Evolutionary conservation across 345 rosid genomes (phyloP).

Genomic region (Hibiscus trionum): DNA sequence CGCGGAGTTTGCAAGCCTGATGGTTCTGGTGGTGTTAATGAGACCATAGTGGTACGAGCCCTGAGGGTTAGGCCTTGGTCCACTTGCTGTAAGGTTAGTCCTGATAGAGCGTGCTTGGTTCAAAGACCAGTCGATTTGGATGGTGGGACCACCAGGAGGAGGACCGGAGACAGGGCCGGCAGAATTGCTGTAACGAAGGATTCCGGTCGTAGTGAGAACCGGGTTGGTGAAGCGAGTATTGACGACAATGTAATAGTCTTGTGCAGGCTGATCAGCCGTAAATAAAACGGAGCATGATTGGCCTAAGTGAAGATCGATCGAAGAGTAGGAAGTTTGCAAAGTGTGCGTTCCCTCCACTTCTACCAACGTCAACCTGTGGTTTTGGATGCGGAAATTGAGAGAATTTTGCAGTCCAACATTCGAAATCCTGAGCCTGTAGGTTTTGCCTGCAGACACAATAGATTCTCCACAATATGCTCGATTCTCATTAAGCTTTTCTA

Average conservation of each 20-base stretch:
- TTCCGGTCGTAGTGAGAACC: conserved; percentile 64
- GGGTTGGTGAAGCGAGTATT: conserved; percentile 59
- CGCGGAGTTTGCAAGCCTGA: conserved; percentile 63
- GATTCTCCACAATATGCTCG: not conserved
- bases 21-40: conserved; percentile 65
- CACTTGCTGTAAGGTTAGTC: conserved; percentile 94
- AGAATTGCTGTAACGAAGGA: conserved; percentile 73
- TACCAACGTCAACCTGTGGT: conserved; percentile 68
- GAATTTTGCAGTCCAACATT: conserved; percentile 81
- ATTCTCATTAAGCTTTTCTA: not conserved
- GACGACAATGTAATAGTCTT: conserved; percentile 73
- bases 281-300: conserved; percentile 79
- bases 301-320: conserved; percentile 85
- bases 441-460: conserved; percentile 46
- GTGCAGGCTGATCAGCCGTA: conserved; percentile 84
- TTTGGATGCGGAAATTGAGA: conserved; percentile 86
- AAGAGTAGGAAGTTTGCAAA: conserved; percentile 70
- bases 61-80: conserved; percentile 99
- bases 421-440: conserved; percentile 89
- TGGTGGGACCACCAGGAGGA: conserved; percentile 88
- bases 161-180: conserved; percentile 71
- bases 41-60: conserved; percentile 98
- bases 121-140: conserved; percentile 77
- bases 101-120: conserved; percentile 95
- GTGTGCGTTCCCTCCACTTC: conserved; percentile 96